These are phyloP conservation scores for Colletotrichum liriopes DNA, from an alignment of 2,329 filamentous ascomycete species.

Conservation along the genomic window DNA sequence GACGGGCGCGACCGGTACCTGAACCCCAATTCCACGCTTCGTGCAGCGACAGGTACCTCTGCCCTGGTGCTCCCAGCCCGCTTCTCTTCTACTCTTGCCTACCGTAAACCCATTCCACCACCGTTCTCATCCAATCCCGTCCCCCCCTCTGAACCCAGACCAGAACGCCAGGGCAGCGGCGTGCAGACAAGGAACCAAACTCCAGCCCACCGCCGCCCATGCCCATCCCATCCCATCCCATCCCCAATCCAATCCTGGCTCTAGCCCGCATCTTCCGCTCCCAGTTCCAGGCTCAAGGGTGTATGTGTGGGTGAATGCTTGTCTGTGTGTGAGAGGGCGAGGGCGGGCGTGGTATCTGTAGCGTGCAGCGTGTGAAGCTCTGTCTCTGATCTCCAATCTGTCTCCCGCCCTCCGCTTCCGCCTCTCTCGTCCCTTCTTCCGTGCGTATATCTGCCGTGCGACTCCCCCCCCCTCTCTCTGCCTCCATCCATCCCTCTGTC, in stretches of 20 bases:
- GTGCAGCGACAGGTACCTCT: slow-evolving; percentile 3
- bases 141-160: slow-evolving; percentile 20
- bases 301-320: slow-evolving; percentile 20
- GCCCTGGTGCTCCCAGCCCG: neutral
- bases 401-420: slow-evolving; percentile 2
- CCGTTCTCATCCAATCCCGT: slow-evolving; percentile 36
- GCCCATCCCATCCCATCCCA: slow-evolving; percentile 28
- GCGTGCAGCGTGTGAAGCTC: slow-evolving; percentile 28
- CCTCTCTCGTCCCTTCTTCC: slow-evolving; percentile 27
- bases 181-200: neutral
- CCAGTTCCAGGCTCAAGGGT: slow-evolving; percentile 27
- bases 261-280: slow-evolving; percentile 15
- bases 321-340: slow-evolving; percentile 12
- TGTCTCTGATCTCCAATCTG: slow-evolving; percentile 24
- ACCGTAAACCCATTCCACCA: slow-evolving; percentile 17
- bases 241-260: slow-evolving; percentile 11
- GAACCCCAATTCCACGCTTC: neutral
- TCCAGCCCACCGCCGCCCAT: no score
- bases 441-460: slow-evolving; percentile 42
- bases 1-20: slow-evolving; percentile 12
- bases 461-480: slow-evolving; percentile 20
- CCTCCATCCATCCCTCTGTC: neutral
- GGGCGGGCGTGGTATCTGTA: slow-evolving; percentile 2
- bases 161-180: slow-evolving; percentile 9
- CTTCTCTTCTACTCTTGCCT: neutral